Evolutionary conservation across 1,284 basidiomycete genomes (phyloP), one percentile per base, ranked within the genome.

Genomic region (Rugosomyces carneus): DNA sequence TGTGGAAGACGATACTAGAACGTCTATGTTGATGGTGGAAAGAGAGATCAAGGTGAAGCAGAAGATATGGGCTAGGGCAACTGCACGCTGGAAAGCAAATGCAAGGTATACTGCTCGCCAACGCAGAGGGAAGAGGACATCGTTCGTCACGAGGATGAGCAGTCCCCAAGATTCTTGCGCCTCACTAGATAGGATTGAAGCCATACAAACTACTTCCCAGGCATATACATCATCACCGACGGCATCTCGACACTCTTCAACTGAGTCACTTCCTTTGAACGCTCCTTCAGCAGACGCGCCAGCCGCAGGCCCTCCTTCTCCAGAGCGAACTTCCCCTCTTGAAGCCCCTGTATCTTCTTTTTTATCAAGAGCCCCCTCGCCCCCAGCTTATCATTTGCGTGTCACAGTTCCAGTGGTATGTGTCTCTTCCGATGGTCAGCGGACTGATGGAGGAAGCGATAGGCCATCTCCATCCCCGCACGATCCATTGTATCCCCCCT

Each of bases 41-140:
- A 68, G 67, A 48, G 74, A 75, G 37, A 60, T 63, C 6, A 73
- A 70, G 40, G 62, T 61, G 7, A 75, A 74, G 55, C 75, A 80
- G 59, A 78, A 73, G 52, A 56, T 78, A 37, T 84, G 81, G 80
- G 71, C 73, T 2, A 71, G 64, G 45, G 80, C 81, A 2, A 77
- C 74, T 3, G 78, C 76, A 9, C 69, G 78, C 35, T 87, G 84
- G 84, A 79, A 71, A 54, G 73, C 72, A 2, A 78, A 78, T 40
- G 70, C 76, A 11, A 72, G 76, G 20, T 70, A 75, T 45, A 68
- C 75, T 19, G 74, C 74, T 11, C 73, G 80, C 32, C 73, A 78
- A 40, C 68, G 84, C 47, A 66, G 76, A 52, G 72, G 69, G 36
- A 71, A 61, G 53, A 66, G 69, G 6, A 44, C 46, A 13, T 46